A percentile compares a stretch with the other conserved stretches of the same genome.
phyloP scores from a whole-genome alignment of 139 green algal genomes.

The Haematococcus sp. region DNA sequence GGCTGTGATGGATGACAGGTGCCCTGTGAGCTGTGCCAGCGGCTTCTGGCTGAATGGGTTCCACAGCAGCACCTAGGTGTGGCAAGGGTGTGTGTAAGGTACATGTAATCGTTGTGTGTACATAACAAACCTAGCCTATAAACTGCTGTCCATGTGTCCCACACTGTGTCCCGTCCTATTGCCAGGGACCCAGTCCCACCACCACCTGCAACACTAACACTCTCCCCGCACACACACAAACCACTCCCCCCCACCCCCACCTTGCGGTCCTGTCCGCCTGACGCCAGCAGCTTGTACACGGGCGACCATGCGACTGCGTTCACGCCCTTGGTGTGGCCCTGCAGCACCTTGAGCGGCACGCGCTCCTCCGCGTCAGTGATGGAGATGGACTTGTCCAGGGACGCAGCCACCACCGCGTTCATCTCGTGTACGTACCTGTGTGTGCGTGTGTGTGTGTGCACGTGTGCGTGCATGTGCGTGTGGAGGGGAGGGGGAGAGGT shows the following conservation, averaged over 20 bases:
- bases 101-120: too few species aligned
- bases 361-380: constrained; percentile 54
- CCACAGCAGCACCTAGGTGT: constrained; percentile 49
- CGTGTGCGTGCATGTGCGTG: not conserved
- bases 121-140: too few species aligned
- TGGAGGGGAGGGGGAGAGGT: too few species aligned
- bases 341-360: constrained; percentile 38
- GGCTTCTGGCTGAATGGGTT: constrained; percentile 70
- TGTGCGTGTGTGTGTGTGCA: not conserved
- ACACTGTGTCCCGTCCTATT: too few species aligned
- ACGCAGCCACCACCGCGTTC: constrained; percentile 54
- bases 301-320: constrained; percentile 50
- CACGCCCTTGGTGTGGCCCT: constrained; percentile 52
- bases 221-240: too few species aligned
- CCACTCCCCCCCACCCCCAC: too few species aligned
- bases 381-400: constrained; percentile 51
- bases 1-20: constrained; percentile 50
- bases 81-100: too few species aligned
- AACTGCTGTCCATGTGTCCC: too few species aligned
- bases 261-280: constrained; percentile 35
- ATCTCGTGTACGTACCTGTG: constrained; percentile 49
- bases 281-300: constrained; percentile 59
- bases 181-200: too few species aligned
- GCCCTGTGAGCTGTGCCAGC: constrained; percentile 49
- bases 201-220: too few species aligned